Evolutionary conservation across 2,329 filamentous ascomycete genomes (phyloP), one percentile per base, ranked within the genome.

Genomic region (Pseudonectria foliicola): DNA sequence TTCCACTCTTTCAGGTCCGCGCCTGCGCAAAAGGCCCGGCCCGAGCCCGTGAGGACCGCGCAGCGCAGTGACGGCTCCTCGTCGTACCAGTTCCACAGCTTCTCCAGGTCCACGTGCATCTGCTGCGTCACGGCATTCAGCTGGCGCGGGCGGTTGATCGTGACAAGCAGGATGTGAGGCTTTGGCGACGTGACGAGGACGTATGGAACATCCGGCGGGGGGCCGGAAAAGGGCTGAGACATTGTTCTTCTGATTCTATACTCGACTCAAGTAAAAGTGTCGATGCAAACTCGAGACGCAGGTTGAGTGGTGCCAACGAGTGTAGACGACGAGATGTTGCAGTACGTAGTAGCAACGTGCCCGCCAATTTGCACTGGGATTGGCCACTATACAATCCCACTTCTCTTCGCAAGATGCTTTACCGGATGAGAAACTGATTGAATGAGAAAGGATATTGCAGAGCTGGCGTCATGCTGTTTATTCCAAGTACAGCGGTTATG

Each of bases 1-100:
- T 62, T 55, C 75, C 77, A 82, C 59, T 82, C 78, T 55, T 77
- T 77, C 11, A 83, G 62, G 45, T 84, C 80, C 7, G 77, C 77
- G 6, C 80, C 80, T 0, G 79, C 77, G 53, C 77, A 83, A 46
- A 84, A 84, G 0, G 78, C 77, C 8, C 77, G 62, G 0, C 77
- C 79, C 0, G 62, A 59, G 14, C 80, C 80, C 0, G 78, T 82
- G 25, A 84, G 53, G 7, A 84, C 66, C 18, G 74, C 77, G 46
- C 75, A 77, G 31, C 73, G 71, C 28, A 84, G 67, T 2, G 59
- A 55, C 2, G 76, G 71, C 53, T 82, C 71, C n/a, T 52, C 55
- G 46, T 84, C 80, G 54, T 74, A 81, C 71, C 76, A 81, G 18
- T 59, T 53, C 66, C 68, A 80, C 10, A 75, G 60, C 4, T 44